Conservation (phyloP, 2,329 filamentous ascomycete genomes). For the Pestalotiopsis sp. region DNA sequence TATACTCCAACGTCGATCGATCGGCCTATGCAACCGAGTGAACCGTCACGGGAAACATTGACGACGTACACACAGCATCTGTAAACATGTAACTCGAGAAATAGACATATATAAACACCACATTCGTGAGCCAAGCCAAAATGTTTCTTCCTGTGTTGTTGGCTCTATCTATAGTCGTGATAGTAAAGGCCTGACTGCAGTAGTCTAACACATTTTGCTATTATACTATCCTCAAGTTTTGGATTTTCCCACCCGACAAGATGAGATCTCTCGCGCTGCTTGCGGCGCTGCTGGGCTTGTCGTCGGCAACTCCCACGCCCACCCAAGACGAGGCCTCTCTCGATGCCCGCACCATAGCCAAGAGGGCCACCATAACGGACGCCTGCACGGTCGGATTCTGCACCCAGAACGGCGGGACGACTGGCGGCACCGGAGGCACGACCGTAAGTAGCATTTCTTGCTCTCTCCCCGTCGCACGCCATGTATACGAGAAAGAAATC, state of each 20-base stretch:
- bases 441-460: slow-evolving; percentile 27
- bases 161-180: too few species aligned
- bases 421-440: slow-evolving; percentile 54
- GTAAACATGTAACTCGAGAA: too few species aligned
- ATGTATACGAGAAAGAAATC: background rate
- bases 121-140: too few species aligned
- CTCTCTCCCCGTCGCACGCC: background rate
- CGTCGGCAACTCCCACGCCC: slow-evolving; percentile 20
- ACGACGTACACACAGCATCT: background rate
- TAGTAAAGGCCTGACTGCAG: too few species aligned
- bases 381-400: slow-evolving; percentile 22
- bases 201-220: too few species aligned
- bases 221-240: background rate
- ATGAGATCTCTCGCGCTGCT: slow-evolving; percentile 24
- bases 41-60: background rate
- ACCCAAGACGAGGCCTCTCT: slow-evolving; percentile 12
- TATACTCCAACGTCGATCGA: background rate
- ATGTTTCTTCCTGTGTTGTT: too few species aligned
- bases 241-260: background rate
- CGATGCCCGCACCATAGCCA: slow-evolving; percentile 20
- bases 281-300: slow-evolving; percentile 18
- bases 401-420: slow-evolving; percentile 38
- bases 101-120: too few species aligned
- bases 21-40: background rate
- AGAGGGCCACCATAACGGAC: slow-evolving; percentile 22